Percentiles rank a stretch among this genome's conserved stretches.
phyloP scores from a whole-genome alignment of 345 rosid genomes.

The Chamaenerion angustifolium region DNA sequence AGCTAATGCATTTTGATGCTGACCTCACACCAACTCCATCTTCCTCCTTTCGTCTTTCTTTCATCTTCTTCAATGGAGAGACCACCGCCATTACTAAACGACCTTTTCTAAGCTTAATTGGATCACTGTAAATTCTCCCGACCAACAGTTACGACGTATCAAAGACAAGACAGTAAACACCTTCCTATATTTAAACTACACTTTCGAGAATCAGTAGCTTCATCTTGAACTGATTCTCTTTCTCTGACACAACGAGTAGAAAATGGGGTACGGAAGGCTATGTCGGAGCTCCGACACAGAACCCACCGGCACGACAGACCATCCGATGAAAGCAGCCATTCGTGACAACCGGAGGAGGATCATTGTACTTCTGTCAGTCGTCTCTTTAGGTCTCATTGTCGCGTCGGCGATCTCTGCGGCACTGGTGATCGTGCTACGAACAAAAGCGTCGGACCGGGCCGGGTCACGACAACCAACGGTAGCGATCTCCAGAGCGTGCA shows the following conservation, averaged over 20 bases:
- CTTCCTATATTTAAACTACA: too few species aligned
- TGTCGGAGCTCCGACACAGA: conserved; percentile 11
- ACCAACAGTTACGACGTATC: too few species aligned
- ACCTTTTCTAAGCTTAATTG: too few species aligned
- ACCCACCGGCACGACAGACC: conserved; percentile 4
- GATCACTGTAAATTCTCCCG: too few species aligned
- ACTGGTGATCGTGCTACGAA: conserved; percentile 25
- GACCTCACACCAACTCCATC: conserved; percentile 33
- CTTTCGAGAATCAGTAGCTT: too few species aligned
- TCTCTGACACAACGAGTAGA: neutral
- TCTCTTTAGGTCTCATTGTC: conserved; percentile 34
- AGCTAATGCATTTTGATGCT: conserved; percentile 33
- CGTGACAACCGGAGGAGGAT: conserved; percentile 17
- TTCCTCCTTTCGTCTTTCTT: neutral
- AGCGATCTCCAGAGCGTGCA: conserved; percentile 68
- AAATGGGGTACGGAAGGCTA: conserved; percentile 46
- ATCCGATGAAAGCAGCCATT: neutral
- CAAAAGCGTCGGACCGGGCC: conserved; percentile 9
- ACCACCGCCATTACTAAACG: too few species aligned
- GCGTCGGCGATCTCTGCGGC: conserved; percentile 57
- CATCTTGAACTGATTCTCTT: too few species aligned
- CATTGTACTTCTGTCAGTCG: conserved; percentile 25
- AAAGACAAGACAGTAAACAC: too few species aligned
- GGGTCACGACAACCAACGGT: conserved; percentile 45
- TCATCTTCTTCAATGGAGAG: too few species aligned